Percentiles rank a stretch among this genome's conserved stretches.
These are phyloP conservation scores for Aphanomyces euteiches DNA, from an alignment of 352 stramenopile genomes.

Conservation along the genomic window DNA sequence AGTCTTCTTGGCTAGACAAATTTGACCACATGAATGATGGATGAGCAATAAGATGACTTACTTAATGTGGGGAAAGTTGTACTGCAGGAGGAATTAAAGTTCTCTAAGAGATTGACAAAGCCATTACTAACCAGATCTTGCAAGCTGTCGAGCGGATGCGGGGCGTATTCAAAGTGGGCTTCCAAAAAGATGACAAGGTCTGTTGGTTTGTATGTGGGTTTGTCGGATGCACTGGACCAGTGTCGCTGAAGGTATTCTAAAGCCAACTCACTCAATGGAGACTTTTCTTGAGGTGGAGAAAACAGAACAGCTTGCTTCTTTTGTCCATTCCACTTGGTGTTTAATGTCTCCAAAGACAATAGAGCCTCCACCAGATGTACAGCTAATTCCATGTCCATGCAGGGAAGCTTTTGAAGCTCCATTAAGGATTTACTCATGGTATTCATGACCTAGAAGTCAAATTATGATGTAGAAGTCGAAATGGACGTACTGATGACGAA, in stretches of 20 bases:
- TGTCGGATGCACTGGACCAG: conserved; percentile 45
- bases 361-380: conserved; percentile 23
- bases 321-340: conserved; percentile 1
- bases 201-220: conserved; percentile 41
- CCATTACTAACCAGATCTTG: conserved; percentile 46
- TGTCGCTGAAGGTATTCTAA: conserved; percentile 42
- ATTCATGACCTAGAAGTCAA: background rate
- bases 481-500: background rate
- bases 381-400: conserved; percentile 15
- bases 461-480: background rate
- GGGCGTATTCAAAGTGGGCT: conserved; percentile 42
- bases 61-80: conserved; percentile 42
- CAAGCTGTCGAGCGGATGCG: conserved; percentile 45
- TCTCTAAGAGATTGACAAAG: conserved; percentile 43
- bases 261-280: conserved; percentile 39
- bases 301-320: conserved; percentile 17
- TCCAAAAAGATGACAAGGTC: conserved; percentile 43
- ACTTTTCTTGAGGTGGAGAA: conserved; percentile 11
- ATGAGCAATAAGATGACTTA: conserved; percentile 2
- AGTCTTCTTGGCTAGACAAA: conserved; percentile 44
- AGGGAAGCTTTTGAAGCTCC: background rate
- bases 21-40: background rate
- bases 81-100: conserved; percentile 27
- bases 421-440: conserved; percentile 6
- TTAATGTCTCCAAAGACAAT: conserved; percentile 15